Conservation (phyloP, 192 early-diverging fungal species). For the Coemansia sp. region DNA sequence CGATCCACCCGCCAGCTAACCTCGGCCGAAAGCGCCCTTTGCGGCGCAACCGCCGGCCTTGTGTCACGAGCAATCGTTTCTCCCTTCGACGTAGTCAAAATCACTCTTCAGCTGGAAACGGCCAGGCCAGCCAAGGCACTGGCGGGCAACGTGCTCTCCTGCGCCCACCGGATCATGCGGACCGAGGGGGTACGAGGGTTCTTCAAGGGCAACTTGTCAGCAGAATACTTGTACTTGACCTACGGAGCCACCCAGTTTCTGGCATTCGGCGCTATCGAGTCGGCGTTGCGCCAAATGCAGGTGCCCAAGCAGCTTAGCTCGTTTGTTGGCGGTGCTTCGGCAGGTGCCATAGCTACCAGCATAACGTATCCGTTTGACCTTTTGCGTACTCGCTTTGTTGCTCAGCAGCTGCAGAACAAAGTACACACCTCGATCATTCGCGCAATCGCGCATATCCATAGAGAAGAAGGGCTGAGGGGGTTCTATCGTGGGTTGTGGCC, state of each 20-base stretch:
- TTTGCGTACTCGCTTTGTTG: slow-evolving; percentile 88
- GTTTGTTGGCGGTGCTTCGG: slow-evolving; percentile 74
- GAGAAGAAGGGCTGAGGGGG: slow-evolving; percentile 73
- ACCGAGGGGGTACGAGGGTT: slow-evolving; percentile 83
- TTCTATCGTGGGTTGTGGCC: slow-evolving; percentile 86
- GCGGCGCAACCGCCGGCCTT: slow-evolving; percentile 49
- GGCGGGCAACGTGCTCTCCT: slow-evolving; percentile 64
- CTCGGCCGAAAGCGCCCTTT: slow-evolving; percentile 29
- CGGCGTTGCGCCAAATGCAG: slow-evolving; percentile 4
- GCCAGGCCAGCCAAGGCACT: slow-evolving; percentile 3
- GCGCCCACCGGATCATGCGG: slow-evolving; percentile 64
- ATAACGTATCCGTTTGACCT: slow-evolving; percentile 95
- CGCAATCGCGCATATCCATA: slow-evolving; percentile 64
- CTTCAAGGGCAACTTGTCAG: slow-evolving; percentile 93
- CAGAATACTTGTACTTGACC: slow-evolving; percentile 87
- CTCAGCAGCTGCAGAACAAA: slow-evolving; percentile 65
- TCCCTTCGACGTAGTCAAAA: slow-evolving; percentile 94
- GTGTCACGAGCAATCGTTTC: slow-evolving; percentile 74
- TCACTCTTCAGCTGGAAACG: slow-evolving; percentile 62
- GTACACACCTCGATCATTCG: slow-evolving; percentile 66
- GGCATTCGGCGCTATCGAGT: slow-evolving; percentile 62
- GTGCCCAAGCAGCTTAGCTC: slow-evolving; percentile 51
- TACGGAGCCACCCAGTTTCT: slow-evolving; percentile 90
- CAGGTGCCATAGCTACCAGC: slow-evolving; percentile 75
- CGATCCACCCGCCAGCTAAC: slow-evolving; percentile 25